Base-by-base conservation (phyloP, 345 rosid species). In the Euphorbia lathyris region DNA sequence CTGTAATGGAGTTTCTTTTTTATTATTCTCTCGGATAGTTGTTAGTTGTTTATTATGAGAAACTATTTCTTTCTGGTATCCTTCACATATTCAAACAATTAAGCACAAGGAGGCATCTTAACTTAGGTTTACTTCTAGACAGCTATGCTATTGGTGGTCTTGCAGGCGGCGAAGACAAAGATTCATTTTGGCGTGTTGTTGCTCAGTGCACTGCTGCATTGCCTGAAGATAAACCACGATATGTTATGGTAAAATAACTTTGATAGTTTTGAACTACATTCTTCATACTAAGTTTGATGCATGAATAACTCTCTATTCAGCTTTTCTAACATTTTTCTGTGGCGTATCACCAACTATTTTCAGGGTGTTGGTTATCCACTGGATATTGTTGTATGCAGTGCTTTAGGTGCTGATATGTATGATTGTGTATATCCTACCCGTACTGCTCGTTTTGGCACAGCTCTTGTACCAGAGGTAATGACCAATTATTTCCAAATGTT, bases 61-160 rank as follows among this genome's bases (percentile, higher is more conserved):
- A 8, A 51, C 6, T 22, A 25, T 72, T 3, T 53, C 4, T 42
- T 51, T 38, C 20, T 75, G 17, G 34, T 47, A 13, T 60, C 7
- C 7, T 40, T 40, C 43, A 40, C 72, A 26, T 19, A 43, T 42
- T 70, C 22, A 20, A 10, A 38, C 74, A 38, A 50, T 58, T 25
- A 62, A 69, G 40, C 40, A 76, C n/a, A n/a, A n/a, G n/a, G n/a
- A n/a, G 64, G 42, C 75, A 68, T 72, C 42, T 81, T 73, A 32
- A 77, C 77, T 40, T 25, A 65, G 30, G 25, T 69, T 69, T 70
- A 48, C 71, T 80, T 84, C 59, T 82, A 68, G 77, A 82, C 86
- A 90, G 96, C 79, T 90, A 90, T 81, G 93, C 96, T 61, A 90
- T 88, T 74, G 96, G 96, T 77, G 96, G 96, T 76, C 96, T 90